Base-by-base conservation (phyloP, 2,329 filamentous ascomycete genomes). In the Hypoxylon sp. region DNA sequence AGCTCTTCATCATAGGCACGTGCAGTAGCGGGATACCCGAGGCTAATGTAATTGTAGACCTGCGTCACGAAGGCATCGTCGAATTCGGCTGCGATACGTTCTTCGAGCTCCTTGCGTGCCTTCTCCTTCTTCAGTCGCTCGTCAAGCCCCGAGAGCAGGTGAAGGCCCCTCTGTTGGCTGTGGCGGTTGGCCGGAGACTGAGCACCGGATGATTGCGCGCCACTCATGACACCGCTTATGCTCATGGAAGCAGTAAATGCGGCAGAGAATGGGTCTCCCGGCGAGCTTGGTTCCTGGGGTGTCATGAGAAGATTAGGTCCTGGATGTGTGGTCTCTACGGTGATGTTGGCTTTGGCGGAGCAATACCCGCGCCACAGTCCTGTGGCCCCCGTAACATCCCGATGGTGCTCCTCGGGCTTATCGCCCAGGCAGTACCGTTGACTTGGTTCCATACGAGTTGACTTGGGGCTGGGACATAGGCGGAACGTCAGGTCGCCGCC, bases 11-110 rank as follows among this genome's bases (percentile, higher is more conserved):
- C 95, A 75, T 93, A 98, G 38, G 88, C 86, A 21, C 91, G 89
- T 10, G 94, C 95, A 75, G 94, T 89, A 34, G 93, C 90, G 2
- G 95, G 94, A 78, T 98, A 98, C 4, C 95, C 95, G 4, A 98
- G 86, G 0, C 93, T 97, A 14, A 98, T 85, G 79, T 98, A 98
- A 79, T 98, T 98, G 85, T 97, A 98, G 6, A 98, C 94, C 79
- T 98, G 95, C 0, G 94, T 97, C 61, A 98, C 89, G 77, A 98
- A 97, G 2, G 84, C 84, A 77, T 97, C 93, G 67, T 90, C 85
- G 75, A 96, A 97, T 79, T 97, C 94, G 57, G 80, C 79, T 3
- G 81, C 76, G 65, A 89, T 87, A 73, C 85, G 84, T 56, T 86
- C 85, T 69, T 87, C 82, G 1, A 80, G 79, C 72, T 88, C 85